A percentile compares a stretch with the other conserved stretches of the same genome.
Conservation (phyloP, 2,329 filamentous ascomycete genomes). For the Alternaria arbusti region DNA sequence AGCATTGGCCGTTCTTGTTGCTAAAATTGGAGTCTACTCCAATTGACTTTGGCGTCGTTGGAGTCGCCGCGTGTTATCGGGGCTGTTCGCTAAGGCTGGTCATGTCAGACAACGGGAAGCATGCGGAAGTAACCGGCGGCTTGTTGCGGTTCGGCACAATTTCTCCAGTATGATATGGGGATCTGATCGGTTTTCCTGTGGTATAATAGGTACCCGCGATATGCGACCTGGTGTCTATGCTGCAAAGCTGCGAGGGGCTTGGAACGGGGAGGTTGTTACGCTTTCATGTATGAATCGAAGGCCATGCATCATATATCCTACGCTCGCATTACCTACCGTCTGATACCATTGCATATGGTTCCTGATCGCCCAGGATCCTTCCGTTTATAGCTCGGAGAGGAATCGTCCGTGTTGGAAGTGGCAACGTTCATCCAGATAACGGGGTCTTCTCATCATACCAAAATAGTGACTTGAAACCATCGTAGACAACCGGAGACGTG, state of each 20-base stretch:
- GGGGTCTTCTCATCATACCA: not conserved
- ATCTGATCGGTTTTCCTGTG: not conserved
- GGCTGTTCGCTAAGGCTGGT: not conserved
- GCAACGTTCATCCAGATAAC: not conserved
- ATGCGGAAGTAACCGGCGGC: not conserved
- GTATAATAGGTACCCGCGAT: not conserved
- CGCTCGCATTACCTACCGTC: not conserved
- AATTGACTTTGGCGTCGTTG: not conserved
- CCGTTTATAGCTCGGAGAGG: not conserved
- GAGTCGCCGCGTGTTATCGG: not conserved
- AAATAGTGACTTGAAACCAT: not conserved
- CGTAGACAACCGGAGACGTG: not conserved
- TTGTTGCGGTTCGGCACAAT: not conserved
- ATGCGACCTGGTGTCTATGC: not conserved
- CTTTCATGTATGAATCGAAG: not conserved
- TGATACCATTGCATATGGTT: not conserved
- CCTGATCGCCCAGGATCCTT: not conserved
- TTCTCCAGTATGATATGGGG: not conserved
- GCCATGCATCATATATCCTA: not conserved
- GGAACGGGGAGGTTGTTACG: not conserved
- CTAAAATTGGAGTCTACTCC: not conserved
- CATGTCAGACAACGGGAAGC: not conserved
- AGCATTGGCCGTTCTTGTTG: not conserved
- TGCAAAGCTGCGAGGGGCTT: not conserved
- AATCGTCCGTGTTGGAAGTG: not conserved